phyloP scores from a whole-genome alignment of 2,329 filamentous ascomycete genomes.

The Didymella lethalis region DNA sequence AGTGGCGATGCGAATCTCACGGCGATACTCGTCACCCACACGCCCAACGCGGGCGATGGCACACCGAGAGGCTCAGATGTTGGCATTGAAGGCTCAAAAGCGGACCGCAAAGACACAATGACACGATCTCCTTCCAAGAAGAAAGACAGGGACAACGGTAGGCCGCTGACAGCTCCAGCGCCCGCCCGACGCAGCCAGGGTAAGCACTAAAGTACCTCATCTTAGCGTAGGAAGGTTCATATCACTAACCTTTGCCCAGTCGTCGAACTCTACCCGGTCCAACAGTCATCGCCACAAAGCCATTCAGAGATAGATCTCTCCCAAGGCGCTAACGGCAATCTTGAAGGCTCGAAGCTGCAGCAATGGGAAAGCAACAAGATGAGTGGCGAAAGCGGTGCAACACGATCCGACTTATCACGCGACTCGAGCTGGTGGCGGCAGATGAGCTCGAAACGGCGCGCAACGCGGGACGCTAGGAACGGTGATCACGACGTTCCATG shows the following conservation, averaged over 20 bases:
- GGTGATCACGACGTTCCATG: conserved; percentile 37
- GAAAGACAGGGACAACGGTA: conserved; percentile 34
- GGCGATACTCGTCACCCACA: conserved; percentile 51
- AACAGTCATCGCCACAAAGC: conserved; percentile 42
- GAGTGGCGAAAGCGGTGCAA: conserved; percentile 41
- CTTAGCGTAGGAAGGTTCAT: background rate
- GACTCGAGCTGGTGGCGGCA: conserved; percentile 49
- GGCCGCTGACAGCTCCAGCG: conserved; percentile 49
- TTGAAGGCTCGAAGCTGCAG: conserved; percentile 42
- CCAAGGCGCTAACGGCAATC: conserved; percentile 43
- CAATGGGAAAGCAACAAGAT: conserved; percentile 46
- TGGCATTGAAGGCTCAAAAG: conserved; percentile 28
- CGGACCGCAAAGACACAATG: conserved; percentile 43
- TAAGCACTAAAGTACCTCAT: conserved; percentile 33
- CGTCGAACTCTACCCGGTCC: conserved; percentile 42
- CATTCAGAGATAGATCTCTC: conserved; percentile 48
- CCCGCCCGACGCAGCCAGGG: conserved; percentile 45
- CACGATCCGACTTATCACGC: conserved; percentile 42
- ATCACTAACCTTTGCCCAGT: conserved; percentile 27
- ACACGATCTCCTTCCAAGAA: conserved; percentile 34
- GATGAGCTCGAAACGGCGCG: conserved; percentile 41
- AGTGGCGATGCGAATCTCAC: conserved; percentile 52
- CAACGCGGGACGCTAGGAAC: conserved; percentile 39
- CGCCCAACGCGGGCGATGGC: conserved; percentile 40
- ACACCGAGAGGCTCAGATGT: conserved; percentile 27